Percentiles rank a stretch among this genome's conserved stretches.
Conservation (phyloP, 1,284 basidiomycete genomes). For the Calocybe gambosa region DNA sequence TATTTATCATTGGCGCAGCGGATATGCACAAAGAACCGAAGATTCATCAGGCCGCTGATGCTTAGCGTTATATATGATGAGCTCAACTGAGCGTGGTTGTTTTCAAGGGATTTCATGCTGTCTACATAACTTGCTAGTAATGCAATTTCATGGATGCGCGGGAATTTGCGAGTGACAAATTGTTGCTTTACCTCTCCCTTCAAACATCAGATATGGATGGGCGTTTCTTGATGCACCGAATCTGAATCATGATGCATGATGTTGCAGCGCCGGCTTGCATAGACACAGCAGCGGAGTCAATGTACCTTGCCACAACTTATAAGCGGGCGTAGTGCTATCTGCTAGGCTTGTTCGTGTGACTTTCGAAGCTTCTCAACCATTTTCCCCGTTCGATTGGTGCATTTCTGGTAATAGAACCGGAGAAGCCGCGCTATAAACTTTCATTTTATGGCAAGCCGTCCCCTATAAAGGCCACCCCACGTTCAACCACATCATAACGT, state of each 20-base stretch:
- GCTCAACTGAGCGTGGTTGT: background rate
- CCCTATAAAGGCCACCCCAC: slow-evolving; percentile 36
- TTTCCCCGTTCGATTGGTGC: slow-evolving; percentile 33
- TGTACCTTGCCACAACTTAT: slow-evolving; percentile 7
- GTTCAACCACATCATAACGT: slow-evolving; percentile 21
- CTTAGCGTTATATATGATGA: background rate
- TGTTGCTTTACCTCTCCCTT: slow-evolving; percentile 6
- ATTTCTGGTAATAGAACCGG: slow-evolving; percentile 42
- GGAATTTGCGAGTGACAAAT: slow-evolving; percentile 21
- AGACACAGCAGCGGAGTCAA: slow-evolving; percentile 14
- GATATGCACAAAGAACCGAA: slow-evolving; percentile 40
- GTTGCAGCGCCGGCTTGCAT: slow-evolving; percentile 13
- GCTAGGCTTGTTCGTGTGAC: slow-evolving; percentile 30
- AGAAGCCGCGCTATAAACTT: slow-evolving; percentile 35
- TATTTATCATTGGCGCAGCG: slow-evolving; percentile 15
- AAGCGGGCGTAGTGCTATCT: slow-evolving; percentile 7
- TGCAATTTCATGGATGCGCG: too few relatives aligned
- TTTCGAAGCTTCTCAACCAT: slow-evolving; percentile 31
- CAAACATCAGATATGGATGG: slow-evolving; percentile 18
- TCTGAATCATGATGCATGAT: slow-evolving; percentile 21
- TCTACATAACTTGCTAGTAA: background rate
- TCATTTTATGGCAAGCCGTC: slow-evolving; percentile 36
- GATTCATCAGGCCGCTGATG: slow-evolving; percentile 3
- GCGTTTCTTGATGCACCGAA: slow-evolving; percentile 16
- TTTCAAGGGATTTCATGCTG: background rate